A percentile compares a stretch with the other conserved stretches of the same genome.
Conservation (phyloP, 2,329 filamentous ascomycete species). For the Calonectria crousiana region DNA sequence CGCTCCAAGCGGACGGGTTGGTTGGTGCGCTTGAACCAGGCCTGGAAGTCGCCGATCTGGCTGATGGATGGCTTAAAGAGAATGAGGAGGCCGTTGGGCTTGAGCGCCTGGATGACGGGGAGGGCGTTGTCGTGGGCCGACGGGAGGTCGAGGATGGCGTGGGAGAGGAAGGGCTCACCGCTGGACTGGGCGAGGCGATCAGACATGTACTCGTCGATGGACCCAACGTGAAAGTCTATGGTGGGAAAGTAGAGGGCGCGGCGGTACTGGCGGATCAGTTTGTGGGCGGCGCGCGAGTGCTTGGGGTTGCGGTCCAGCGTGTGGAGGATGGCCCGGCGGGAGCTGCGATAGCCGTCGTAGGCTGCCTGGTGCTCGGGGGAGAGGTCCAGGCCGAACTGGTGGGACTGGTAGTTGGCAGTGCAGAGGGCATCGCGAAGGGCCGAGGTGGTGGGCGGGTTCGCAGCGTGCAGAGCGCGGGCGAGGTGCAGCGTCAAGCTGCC, state of each 20-base stretch:
- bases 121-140: slow-evolving; percentile 63
- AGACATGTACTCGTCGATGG: slow-evolving; percentile 73
- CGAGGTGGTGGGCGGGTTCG: slow-evolving; percentile 68
- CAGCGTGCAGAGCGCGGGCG: slow-evolving; percentile 80
- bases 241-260: slow-evolving; percentile 77
- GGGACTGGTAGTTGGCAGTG: slow-evolving; percentile 37
- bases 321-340: slow-evolving; percentile 78
- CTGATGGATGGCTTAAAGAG: slow-evolving; percentile 84
- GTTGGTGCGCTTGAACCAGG: slow-evolving; percentile 60
- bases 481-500: slow-evolving; percentile 82
- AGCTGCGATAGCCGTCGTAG: slow-evolving; percentile 59
- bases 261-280: slow-evolving; percentile 75
- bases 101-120: slow-evolving; percentile 68
- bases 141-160: slow-evolving; percentile 81
- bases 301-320: slow-evolving; percentile 75
- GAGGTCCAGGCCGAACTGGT: slow-evolving; percentile 43
- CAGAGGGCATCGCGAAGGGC: slow-evolving; percentile 51
- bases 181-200: slow-evolving; percentile 58
- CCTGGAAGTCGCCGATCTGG: slow-evolving; percentile 74
- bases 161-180: slow-evolving; percentile 73
- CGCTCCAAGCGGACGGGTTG: slow-evolving; percentile 69
- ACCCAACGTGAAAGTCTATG: slow-evolving; percentile 80
- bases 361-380: slow-evolving; percentile 45
- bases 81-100: slow-evolving; percentile 73
- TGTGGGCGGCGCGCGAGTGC: slow-evolving; percentile 74